Evolutionary conservation across 495 filamentous ascomycete species (phyloP), one percentile per base, ranked within the genome.

Genomic region (Tuber brumale): DNA sequence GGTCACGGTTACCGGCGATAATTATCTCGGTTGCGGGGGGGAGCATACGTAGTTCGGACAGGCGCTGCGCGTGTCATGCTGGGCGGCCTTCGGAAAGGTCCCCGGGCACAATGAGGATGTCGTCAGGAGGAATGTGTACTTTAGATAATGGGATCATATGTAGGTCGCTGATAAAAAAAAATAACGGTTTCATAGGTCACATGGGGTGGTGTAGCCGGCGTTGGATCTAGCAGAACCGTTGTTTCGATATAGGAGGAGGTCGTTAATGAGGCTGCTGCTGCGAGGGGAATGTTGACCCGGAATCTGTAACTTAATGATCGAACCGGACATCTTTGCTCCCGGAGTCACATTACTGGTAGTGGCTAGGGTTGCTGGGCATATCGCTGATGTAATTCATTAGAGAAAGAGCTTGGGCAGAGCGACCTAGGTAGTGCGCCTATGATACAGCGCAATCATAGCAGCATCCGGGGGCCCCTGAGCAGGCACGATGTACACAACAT

Each of bases 1-100:
- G 88, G 80, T 97, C 94, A 83, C 97, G 94, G 83, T 97, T 97
- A 12, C 94, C 95, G 74, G 89, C 88, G 77, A 97, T 91, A 51
- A 93, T 88, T 71, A 97, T 88, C 84, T 97, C 97, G 80, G 94
- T 86, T 41, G 84, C 83, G 80, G 97, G 93, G 1, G 92, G 91
- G 4, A 94, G 87, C 23, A 86, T 86, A 42, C 84, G 85, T 5
- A 97, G 86, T 94, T 94, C 97, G 84, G 94, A 88, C 61, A 97
- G 84, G 77, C 93, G 89, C 44, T 85, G 86, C 85, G 95, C 92
- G 71, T 97, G 91, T 72, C 92, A 90, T 21, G 86, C 85, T 2
- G 87, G 86, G 31, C 88, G 91, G 72, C 95, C 95, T 75, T 92
- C 91, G 72, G 89, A 88, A 73, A 97, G 84, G 84, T 98, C 95